These are phyloP conservation scores for Theobroma cacao DNA, from an alignment of 345 rosid genomes.

Conservation along the genomic window DNA sequence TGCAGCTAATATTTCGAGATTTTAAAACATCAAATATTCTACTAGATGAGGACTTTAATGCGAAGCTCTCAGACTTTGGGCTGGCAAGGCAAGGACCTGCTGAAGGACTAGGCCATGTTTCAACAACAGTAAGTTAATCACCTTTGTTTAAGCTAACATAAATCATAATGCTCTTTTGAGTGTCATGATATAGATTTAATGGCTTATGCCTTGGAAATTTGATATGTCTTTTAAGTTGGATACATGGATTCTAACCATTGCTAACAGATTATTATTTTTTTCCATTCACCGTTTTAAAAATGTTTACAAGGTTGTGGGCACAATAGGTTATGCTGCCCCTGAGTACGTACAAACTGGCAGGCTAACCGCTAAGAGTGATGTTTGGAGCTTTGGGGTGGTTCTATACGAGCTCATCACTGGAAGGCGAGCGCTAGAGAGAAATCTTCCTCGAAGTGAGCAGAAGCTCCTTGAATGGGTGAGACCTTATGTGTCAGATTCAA, in stretches of 20 bases:
- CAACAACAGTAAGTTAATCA: constrained; percentile 67
- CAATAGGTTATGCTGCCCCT: constrained; percentile 95
- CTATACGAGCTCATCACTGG: constrained; percentile 88
- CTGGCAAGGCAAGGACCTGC: constrained; percentile 93
- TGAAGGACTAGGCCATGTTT: constrained; percentile 82
- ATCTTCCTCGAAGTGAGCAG: constrained; percentile 81
- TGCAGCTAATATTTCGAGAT: constrained; percentile 88
- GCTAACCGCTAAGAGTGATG: constrained; percentile 91
- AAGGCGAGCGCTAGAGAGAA: constrained; percentile 81
- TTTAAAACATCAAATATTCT: constrained; percentile 88
- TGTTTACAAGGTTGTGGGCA: constrained; percentile 79
- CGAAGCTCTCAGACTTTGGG: constrained; percentile 97
- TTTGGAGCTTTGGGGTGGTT: constrained; percentile 99
- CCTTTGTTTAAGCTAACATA: neutral
- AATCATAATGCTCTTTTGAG: neutral
- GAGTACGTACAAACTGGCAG: constrained; percentile 90
- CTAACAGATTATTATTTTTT: neutral
- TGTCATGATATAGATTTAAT: neutral
- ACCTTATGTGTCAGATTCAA: constrained; percentile 76
- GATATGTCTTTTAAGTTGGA: neutral
- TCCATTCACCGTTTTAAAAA: neutral
- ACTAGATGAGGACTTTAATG: constrained; percentile 77
- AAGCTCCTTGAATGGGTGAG: constrained; percentile 95
- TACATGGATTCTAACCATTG: neutral
- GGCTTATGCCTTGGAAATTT: neutral